Evolutionary conservation across 2,329 filamentous ascomycete species (phyloP).

Genomic region (Amauroascus niger): DNA sequence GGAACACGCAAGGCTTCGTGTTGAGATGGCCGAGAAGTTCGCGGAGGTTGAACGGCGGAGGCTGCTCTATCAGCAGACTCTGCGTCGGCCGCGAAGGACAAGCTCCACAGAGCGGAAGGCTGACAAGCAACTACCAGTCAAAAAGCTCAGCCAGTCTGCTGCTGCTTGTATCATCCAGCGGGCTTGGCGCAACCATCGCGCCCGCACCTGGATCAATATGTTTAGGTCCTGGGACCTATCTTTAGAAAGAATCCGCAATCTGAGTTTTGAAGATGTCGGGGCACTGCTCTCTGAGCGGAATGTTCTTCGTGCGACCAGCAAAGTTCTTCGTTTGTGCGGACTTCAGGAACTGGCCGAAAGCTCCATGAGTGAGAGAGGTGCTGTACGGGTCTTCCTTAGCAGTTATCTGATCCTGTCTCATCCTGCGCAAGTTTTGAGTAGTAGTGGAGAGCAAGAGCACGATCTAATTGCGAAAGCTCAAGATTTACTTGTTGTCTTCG

Average conservation of each 20-base stretch:
- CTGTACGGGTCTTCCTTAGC: slow-evolving; percentile 53
- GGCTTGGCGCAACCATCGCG: slow-evolving; percentile 46
- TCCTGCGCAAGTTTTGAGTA: slow-evolving; percentile 49
- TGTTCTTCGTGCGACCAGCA: slow-evolving; percentile 46
- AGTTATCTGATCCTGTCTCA: slow-evolving; percentile 55
- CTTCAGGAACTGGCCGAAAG: slow-evolving; percentile 45
- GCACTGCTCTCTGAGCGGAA: slow-evolving; percentile 45
- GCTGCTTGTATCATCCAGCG: slow-evolving; percentile 51
- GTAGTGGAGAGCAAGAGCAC: slow-evolving; percentile 48
- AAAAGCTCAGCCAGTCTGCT: slow-evolving; percentile 40
- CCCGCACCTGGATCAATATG: slow-evolving; percentile 41
- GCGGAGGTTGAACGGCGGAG: slow-evolving; percentile 54
- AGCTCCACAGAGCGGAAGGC: slow-evolving; percentile 33
- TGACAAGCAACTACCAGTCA: slow-evolving; percentile 24
- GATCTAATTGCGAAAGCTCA: slow-evolving; percentile 53
- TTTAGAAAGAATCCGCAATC: slow-evolving; percentile 43
- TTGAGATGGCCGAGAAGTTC: slow-evolving; percentile 56
- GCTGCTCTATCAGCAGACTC: slow-evolving; percentile 38
- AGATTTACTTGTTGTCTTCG: slow-evolving; percentile 49
- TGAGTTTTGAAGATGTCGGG: slow-evolving; percentile 52
- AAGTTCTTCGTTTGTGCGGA: slow-evolving; percentile 48
- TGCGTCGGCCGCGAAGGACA: slow-evolving; percentile 43
- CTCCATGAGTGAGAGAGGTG: slow-evolving; percentile 40
- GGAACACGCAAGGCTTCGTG: slow-evolving; percentile 48
- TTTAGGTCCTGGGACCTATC: slow-evolving; percentile 46